phyloP scores from a whole-genome alignment of 208 protist genomes.

The Trypanosoma scelopori region DNA sequence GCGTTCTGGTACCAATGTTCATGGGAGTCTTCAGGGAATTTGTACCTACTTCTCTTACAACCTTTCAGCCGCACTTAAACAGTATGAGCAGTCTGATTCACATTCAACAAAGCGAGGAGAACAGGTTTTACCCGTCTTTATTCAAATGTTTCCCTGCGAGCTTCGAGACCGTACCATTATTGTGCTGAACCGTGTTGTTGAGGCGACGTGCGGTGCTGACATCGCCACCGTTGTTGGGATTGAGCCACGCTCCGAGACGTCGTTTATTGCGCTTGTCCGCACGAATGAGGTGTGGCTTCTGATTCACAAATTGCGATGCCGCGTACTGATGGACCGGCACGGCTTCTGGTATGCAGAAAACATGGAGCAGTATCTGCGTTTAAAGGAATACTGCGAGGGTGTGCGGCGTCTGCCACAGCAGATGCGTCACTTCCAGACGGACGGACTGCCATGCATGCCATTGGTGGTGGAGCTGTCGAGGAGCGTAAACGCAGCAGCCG shows the following conservation, averaged over 20 bases:
- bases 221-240: constrained; percentile 47
- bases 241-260: constrained; percentile 73
- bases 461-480: constrained; percentile 73
- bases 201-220: constrained; percentile 32
- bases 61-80: constrained; percentile 24
- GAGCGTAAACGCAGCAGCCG: constrained; percentile 19
- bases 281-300: constrained; percentile 53
- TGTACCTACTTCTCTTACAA: constrained; percentile 32
- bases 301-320: constrained; percentile 65
- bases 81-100: constrained; percentile 25
- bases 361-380: constrained; percentile 56
- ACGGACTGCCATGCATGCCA: constrained; percentile 83
- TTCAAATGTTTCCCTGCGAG: constrained; percentile 86
- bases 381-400: constrained; percentile 79
- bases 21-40: constrained; percentile 28
- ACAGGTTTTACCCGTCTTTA: constrained; percentile 46
- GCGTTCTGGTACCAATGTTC: constrained; percentile 30
- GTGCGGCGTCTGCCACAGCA: constrained; percentile 73
- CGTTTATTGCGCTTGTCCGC: constrained; percentile 60
- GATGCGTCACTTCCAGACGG: constrained; percentile 62
- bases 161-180: constrained; percentile 48
- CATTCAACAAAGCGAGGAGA: constrained; percentile 3
- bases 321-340: constrained; percentile 80
- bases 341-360: constrained; percentile 73
- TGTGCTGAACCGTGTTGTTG: constrained; percentile 72